Evolutionary conservation across 2,329 filamentous ascomycete genomes (phyloP).

Genomic region (Hymenoscyphus fructigenus): DNA sequence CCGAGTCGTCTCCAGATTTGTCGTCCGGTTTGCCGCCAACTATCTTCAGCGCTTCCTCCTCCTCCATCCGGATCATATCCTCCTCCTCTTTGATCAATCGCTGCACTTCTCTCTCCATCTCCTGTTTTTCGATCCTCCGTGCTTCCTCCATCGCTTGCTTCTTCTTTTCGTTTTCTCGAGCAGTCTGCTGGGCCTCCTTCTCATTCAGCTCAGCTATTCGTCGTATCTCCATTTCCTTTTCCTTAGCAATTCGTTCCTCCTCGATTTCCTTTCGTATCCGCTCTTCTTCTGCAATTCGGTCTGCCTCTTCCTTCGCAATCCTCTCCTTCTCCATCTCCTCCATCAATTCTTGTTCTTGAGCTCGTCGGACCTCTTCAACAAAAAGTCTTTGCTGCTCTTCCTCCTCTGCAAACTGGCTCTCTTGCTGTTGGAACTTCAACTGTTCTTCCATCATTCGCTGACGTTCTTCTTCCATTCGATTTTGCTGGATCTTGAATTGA

Average conservation of each 20-base stretch:
- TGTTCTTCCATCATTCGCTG: conserved; percentile 18
- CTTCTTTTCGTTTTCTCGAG: background rate
- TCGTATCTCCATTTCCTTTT: background rate
- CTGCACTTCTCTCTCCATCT: background rate
- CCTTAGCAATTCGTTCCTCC: conserved; percentile 8
- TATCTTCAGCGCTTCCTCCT: background rate
- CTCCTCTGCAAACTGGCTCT: conserved; percentile 10
- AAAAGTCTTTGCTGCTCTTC: conserved; percentile 10
- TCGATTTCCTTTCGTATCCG: background rate
- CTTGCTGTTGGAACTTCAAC: conserved; percentile 17
- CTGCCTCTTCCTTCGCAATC: background rate
- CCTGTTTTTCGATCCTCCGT: background rate
- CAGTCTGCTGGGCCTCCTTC: background rate
- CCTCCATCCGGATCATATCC: conserved; percentile 3
- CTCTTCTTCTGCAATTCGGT: conserved; percentile 9
- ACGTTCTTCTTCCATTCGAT: conserved; percentile 23
- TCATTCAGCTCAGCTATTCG: background rate
- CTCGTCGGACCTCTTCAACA: conserved; percentile 4
- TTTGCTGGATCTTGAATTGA: conserved; percentile 17
- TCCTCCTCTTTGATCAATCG: conserved; percentile 2
- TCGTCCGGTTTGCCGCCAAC: background rate
- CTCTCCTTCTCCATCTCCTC: conserved; percentile 7
- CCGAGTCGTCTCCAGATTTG: background rate
- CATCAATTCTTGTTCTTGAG: conserved; percentile 3
- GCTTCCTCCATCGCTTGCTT: background rate